A percentile compares a stretch with the other conserved stretches of the same genome.
Conservation (phyloP, 495 filamentous ascomycete genomes). For the Apiosordaria backusii region DNA sequence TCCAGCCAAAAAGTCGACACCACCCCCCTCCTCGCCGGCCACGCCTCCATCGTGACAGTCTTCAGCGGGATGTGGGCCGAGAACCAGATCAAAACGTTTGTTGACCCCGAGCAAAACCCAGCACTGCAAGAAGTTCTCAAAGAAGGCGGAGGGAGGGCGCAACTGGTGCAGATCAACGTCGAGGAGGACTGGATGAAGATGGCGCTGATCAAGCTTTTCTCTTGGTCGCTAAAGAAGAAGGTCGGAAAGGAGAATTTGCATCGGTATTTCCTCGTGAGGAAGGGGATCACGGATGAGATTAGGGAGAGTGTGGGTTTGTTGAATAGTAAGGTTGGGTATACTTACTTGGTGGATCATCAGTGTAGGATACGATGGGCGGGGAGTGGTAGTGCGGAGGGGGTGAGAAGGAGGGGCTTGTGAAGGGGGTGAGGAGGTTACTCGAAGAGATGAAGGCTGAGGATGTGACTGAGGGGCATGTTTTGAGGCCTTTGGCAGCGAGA, state of each 20-base stretch:
- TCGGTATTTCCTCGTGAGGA: conserved; percentile 79
- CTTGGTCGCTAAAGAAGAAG: conserved; percentile 54
- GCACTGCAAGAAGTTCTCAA: conserved; percentile 53
- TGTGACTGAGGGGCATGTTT: conserved; percentile 19
- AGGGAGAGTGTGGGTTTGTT: conserved; percentile 73
- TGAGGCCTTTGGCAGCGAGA: conserved; percentile 5
- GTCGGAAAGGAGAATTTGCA: conserved; percentile 59
- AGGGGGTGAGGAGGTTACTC: conserved; percentile 63
- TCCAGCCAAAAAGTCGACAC: conserved; percentile 54
- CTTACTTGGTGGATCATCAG: conserved; percentile 82
- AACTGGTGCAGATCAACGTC: conserved; percentile 80
- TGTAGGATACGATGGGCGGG: conserved; percentile 95
- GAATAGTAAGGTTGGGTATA: conserved; percentile 90
- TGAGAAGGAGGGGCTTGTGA: conserved; percentile 70
- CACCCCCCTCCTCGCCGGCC: conserved; percentile 64
- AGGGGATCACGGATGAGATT: conserved; percentile 68
- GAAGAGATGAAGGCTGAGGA: conserved; percentile 49
- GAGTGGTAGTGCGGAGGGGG: conserved; percentile 66
- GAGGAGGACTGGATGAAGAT: conserved; percentile 78
- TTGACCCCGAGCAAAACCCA: conserved; percentile 59
- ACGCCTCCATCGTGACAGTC: conserved; percentile 71
- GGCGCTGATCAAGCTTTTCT: conserved; percentile 67
- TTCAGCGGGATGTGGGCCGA: conserved; percentile 84
- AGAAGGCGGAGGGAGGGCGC: conserved; percentile 48
- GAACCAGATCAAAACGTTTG: conserved; percentile 70